Evolutionary conservation across 2,329 filamentous ascomycete genomes (phyloP).

Genomic region (Gnomoniopsis sp.): DNA sequence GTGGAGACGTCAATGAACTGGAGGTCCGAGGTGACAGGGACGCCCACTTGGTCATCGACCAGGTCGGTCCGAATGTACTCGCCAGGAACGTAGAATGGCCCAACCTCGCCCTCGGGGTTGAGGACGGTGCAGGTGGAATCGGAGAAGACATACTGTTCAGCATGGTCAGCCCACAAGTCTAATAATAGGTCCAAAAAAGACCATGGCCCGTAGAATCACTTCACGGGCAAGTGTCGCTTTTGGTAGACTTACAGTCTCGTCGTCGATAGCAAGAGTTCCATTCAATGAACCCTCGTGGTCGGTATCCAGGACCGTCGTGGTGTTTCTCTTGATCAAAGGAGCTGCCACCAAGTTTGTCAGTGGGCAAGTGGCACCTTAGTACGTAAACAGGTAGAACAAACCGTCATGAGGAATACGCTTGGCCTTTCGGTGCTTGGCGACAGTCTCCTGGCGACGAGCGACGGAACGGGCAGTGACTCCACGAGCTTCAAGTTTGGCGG

Average conservation of each 20-base stretch:
- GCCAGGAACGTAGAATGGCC: conserved; percentile 31
- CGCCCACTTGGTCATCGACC: conserved; percentile 32
- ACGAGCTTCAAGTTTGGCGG: conserved; percentile 13
- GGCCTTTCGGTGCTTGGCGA: conserved; percentile 2
- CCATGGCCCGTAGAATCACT: background rate
- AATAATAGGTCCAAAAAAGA: background rate
- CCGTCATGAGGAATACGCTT: conserved; percentile 4
- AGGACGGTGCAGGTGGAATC: conserved; percentile 21
- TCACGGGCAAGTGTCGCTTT: background rate
- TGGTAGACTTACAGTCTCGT: background rate
- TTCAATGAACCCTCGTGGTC: conserved; percentile 6
- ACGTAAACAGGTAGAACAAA: background rate
- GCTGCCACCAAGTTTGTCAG: background rate
- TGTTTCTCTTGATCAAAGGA: conserved; percentile 6
- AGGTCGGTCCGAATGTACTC: conserved; percentile 36
- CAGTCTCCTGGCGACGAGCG: conserved; percentile 5
- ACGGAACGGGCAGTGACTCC: conserved; percentile 6
- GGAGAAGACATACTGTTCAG: conserved; percentile 1
- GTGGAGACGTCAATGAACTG: conserved; percentile 40
- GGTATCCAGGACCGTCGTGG: conserved; percentile 1
- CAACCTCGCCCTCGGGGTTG: conserved; percentile 29
- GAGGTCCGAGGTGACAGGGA: conserved; percentile 36
- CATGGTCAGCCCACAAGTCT: background rate
- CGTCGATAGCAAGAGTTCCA: background rate
- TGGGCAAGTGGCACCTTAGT: background rate